A percentile compares a stretch with the other conserved stretches of the same genome.
These are phyloP conservation scores for Salix purpurea DNA, from an alignment of 345 rosid genomes.

Conservation along the genomic window DNA sequence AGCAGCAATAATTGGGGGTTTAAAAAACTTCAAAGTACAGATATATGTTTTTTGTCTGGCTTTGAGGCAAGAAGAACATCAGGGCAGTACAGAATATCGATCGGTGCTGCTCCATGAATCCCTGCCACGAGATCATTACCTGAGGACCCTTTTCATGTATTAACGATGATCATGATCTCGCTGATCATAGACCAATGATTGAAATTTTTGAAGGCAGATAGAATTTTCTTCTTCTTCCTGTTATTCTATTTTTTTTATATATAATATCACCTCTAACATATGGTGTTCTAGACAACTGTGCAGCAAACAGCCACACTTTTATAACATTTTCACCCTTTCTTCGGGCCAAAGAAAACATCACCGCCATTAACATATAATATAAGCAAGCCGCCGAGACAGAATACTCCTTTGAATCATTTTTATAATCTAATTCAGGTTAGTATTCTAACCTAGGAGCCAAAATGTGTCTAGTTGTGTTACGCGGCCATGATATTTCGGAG, in stretches of 20 bases:
- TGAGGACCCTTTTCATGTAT: too few species aligned
- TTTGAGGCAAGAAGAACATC: not conserved
- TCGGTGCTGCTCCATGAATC: not conserved
- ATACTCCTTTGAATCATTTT: not conserved
- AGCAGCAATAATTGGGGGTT: slow-evolving; percentile 3
- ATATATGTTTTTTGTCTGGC: not conserved
- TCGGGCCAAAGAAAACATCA: not conserved
- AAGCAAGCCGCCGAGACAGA: not conserved
- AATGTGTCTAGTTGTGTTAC: not conserved
- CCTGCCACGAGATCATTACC: too few species aligned
- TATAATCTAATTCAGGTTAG: not conserved
- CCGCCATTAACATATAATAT: not conserved
- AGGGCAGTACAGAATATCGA: not conserved
- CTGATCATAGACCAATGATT: too few species aligned
- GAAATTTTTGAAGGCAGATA: too few species aligned
- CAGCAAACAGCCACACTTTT: not conserved
- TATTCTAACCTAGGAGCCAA: not conserved
- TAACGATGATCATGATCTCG: too few species aligned
- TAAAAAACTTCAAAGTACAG: not conserved
- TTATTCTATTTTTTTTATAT: too few species aligned
- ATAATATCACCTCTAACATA: too few species aligned
- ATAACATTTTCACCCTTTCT: not conserved
- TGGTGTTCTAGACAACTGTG: not conserved
- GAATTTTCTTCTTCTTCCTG: too few species aligned
- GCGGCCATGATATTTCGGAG: not conserved